Percentiles rank a stretch among this genome's conserved stretches.
Evolutionary conservation across 1,139 yeast genomes (phyloP).

Genomic region (Pichia sp.): DNA sequence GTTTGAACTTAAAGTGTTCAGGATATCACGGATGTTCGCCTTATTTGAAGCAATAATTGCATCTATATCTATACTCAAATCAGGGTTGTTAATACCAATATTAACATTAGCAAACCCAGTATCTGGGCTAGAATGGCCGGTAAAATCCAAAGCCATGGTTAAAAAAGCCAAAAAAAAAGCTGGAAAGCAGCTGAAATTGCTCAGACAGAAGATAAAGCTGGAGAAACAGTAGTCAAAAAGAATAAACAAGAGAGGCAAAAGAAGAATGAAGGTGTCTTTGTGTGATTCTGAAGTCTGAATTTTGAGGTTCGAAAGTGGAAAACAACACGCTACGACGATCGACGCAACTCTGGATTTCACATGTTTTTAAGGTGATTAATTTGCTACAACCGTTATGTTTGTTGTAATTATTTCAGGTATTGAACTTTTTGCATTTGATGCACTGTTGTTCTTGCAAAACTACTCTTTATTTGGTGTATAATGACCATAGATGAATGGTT

Average conservation of each 20-base stretch:
- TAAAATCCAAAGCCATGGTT: neutral
- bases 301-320: neutral
- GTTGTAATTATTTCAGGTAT: neutral
- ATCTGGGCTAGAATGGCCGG: neutral
- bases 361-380: neutral
- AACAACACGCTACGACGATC: neutral
- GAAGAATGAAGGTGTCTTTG: neutral
- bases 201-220: neutral
- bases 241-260: neutral
- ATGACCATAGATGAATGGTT: neutral
- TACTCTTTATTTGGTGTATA: neutral
- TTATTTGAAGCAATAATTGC: constrained; percentile 18
- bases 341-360: neutral
- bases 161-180: neutral
- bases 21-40: constrained; percentile 19
- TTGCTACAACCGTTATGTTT: too few species aligned
- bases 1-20: constrained; percentile 15
- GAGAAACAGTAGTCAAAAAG: neutral
- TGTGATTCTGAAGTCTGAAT: neutral
- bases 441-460: too few species aligned
- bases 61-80: constrained; percentile 14
- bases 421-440: too few species aligned
- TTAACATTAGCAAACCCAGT: neutral
- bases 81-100: neutral
- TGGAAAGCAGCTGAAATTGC: neutral